Evolutionary conservation across 129 eudicot species (phyloP).

Genomic region (Tanacetum coccineum): DNA sequence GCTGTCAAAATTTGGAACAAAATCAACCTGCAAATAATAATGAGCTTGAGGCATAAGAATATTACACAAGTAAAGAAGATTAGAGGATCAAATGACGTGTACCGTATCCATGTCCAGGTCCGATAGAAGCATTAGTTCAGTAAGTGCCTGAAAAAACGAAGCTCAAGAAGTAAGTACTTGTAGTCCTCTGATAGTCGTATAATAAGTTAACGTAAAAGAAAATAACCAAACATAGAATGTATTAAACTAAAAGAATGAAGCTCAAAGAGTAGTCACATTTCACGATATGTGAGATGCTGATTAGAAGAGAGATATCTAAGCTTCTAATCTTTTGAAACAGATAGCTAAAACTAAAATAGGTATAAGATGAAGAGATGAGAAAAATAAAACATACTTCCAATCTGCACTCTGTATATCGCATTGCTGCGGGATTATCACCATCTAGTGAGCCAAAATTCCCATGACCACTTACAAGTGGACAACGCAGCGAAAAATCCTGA

Average conservation of each 20-base stretch:
- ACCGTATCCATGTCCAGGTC: conserved; percentile 93
- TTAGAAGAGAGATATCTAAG: no score
- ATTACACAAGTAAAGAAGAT: background rate
- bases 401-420: conserved; percentile 99
- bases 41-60: conserved; percentile 11
- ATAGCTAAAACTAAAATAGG: conserved; percentile 1
- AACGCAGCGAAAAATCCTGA: conserved; percentile 91
- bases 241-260: no score
- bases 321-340: background rate
- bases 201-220: background rate
- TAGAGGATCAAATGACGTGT: conserved; percentile 7
- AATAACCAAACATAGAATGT: background rate
- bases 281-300: no score
- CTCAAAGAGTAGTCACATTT: no score
- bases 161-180: conserved; percentile 19
- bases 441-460: conserved; percentile 97
- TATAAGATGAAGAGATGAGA: conserved; percentile 1
- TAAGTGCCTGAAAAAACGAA: conserved; percentile 62
- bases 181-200: conserved; percentile 6
- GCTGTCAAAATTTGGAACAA: conserved; percentile 83
- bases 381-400: conserved; percentile 56
- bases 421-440: conserved; percentile 98
- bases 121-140: conserved; percentile 90
- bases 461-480: conserved; percentile 90
- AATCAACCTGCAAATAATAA: conserved; percentile 70